phyloP scores from a whole-genome alignment of 2,329 filamentous ascomycete species.

The Helotiales sp. region DNA sequence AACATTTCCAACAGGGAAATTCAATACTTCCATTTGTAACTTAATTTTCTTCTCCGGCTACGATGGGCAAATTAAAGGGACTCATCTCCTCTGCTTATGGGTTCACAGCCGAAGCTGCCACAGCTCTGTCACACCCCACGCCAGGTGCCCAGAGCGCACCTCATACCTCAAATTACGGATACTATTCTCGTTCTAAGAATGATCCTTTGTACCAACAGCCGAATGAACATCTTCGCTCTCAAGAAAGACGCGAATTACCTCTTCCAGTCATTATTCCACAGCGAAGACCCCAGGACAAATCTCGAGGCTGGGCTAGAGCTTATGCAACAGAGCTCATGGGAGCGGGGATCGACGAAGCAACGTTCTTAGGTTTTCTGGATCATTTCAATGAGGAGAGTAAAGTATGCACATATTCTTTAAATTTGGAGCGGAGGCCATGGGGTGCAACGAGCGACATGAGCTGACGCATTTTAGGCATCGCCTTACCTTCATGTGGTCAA shows the following conservation, averaged over 20 bases:
- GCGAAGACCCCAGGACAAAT: slow-evolving; percentile 1
- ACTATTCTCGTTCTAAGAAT: slow-evolving; percentile 2
- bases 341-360: not conserved
- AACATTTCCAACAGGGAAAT: too few relatives aligned
- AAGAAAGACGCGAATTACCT: not conserved
- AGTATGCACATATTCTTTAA: not conserved
- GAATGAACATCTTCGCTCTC: not conserved
- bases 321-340: not conserved
- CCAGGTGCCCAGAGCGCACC: not conserved
- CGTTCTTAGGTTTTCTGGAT: not conserved
- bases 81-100: not conserved
- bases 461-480: not conserved
- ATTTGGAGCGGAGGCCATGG: not conserved
- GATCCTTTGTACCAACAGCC: not conserved
- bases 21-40: too few relatives aligned
- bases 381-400: not conserved
- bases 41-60: not conserved
- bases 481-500: slow-evolving; percentile 1
- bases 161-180: not conserved
- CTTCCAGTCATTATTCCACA: not conserved
- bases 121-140: not conserved
- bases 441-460: too few relatives aligned
- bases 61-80: not conserved
- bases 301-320: slow-evolving; percentile 1
- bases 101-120: slow-evolving; percentile 5